Evolutionary conservation across 768 basidiomycete genomes (phyloP).

Genomic region (Boletus reticulatus): DNA sequence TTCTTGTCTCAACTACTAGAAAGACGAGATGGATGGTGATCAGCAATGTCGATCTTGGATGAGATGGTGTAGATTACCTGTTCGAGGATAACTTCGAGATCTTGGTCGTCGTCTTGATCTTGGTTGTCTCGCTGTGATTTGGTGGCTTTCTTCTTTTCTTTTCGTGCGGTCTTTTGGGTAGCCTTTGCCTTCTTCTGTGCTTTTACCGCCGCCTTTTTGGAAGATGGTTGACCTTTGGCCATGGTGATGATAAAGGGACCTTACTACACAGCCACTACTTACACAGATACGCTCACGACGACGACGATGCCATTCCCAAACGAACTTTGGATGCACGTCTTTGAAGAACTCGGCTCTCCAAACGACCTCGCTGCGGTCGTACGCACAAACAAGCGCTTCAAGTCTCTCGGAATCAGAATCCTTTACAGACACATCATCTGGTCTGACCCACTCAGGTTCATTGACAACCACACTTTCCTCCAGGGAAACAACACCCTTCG

Average conservation of each 20-base stretch:
- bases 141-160: conserved; percentile 59
- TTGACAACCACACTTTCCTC: conserved; percentile 21
- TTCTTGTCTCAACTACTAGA: conserved; percentile 71
- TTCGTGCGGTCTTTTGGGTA: conserved; percentile 64
- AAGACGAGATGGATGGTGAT: not conserved
- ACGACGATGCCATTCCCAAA: conserved; percentile 25
- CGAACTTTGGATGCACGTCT: conserved; percentile 40
- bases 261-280: conserved; percentile 1
- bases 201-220: conserved; percentile 49
- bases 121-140: conserved; percentile 45
- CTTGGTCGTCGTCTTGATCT: conserved; percentile 68
- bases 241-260: not conserved
- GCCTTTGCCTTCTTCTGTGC: conserved; percentile 67
- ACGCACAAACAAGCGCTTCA: conserved; percentile 31
- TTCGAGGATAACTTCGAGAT: conserved; percentile 83
- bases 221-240: conserved; percentile 19
- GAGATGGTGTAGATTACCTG: conserved; percentile 44
- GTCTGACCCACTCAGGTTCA: conserved; percentile 28
- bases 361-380: conserved; percentile 33
- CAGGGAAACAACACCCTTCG: conserved; percentile 3
- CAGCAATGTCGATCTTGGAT: not conserved
- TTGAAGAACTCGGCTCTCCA: conserved; percentile 32
- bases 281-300: too few relatives aligned
- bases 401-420: conserved; percentile 26
- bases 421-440: conserved; percentile 37